Conservation (phyloP, 2,329 filamentous ascomycete genomes). For the Apiospora sp. region DNA sequence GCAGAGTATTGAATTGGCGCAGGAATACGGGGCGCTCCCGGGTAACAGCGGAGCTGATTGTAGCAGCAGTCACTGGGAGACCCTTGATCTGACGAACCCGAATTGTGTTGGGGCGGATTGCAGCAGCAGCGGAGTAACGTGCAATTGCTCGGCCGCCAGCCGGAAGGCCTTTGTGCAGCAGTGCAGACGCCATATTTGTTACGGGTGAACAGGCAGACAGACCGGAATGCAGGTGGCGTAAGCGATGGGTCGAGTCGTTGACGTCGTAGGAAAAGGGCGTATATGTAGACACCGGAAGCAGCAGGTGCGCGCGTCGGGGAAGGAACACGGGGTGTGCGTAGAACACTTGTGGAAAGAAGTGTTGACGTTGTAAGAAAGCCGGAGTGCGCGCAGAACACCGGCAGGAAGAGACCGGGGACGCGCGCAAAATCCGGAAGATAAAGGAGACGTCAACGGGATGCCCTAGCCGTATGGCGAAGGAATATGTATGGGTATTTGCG, state of each 20-base stretch:
- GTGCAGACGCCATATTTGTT: background rate
- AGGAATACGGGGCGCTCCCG: background rate
- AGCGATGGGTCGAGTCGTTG: background rate
- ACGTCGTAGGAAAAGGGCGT: background rate
- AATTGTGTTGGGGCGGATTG: background rate
- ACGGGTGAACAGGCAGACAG: background rate
- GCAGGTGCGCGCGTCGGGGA: slow-evolving; percentile 1
- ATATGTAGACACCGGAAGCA: background rate
- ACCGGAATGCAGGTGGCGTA: background rate
- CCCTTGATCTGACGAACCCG: background rate
- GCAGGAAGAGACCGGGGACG: slow-evolving; percentile 2
- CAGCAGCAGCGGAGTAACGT: background rate
- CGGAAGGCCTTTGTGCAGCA: background rate
- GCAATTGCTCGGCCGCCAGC: background rate
- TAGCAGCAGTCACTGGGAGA: background rate
- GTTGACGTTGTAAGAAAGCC: background rate
- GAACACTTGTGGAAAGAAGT: background rate
- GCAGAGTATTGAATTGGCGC: slow-evolving; percentile 28
- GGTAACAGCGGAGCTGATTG: background rate
- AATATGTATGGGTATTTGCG: slow-evolving; percentile 28
- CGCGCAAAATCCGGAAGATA: slow-evolving; percentile 4
- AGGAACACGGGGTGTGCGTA: background rate
- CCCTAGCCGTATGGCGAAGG: background rate
- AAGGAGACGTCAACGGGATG: background rate
- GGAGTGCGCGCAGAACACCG: slow-evolving; percentile 6